Conservation (phyloP, 164 flowering plant species). For the Tetracentron sinense region DNA sequence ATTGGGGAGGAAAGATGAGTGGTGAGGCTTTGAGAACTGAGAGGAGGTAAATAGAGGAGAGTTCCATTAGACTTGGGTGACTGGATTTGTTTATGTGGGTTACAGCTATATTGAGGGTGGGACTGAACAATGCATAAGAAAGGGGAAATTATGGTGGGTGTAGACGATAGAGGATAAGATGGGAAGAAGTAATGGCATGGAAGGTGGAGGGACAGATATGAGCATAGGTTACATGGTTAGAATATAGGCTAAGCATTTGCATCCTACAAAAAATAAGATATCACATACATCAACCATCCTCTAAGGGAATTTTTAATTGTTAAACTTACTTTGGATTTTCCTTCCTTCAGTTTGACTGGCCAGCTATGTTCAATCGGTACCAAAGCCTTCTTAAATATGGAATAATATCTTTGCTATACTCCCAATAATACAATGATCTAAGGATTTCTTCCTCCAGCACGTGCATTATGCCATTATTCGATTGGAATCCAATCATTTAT, state of each 20-base stretch:
- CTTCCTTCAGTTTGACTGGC: conserved; percentile 9
- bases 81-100: conserved; percentile 37
- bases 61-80: conserved; percentile 46
- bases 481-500: no score
- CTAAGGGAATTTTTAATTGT: no score
- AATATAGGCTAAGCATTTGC: conserved; percentile 92
- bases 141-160: conserved; percentile 60
- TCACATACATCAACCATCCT: no score
- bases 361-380: conserved; percentile 5
- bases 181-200: conserved; percentile 20
- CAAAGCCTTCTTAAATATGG: not conserved
- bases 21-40: conserved; percentile 59
- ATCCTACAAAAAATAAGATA: no score
- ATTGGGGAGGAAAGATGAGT: conserved; percentile 53
- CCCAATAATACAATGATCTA: no score
- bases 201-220: conserved; percentile 25
- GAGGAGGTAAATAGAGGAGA: conserved; percentile 79
- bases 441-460: no score
- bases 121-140: conserved; percentile 40
- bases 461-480: no score
- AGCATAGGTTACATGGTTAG: conserved; percentile 63
- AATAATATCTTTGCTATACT: no score
- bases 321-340: no score
- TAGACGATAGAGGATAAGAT: conserved; percentile 45
- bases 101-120: conserved; percentile 70